A percentile compares a stretch with the other conserved stretches of the same genome.
Conservation (phyloP, 2,329 filamentous ascomycete genomes). For the Arthrobotrys conoides region DNA sequence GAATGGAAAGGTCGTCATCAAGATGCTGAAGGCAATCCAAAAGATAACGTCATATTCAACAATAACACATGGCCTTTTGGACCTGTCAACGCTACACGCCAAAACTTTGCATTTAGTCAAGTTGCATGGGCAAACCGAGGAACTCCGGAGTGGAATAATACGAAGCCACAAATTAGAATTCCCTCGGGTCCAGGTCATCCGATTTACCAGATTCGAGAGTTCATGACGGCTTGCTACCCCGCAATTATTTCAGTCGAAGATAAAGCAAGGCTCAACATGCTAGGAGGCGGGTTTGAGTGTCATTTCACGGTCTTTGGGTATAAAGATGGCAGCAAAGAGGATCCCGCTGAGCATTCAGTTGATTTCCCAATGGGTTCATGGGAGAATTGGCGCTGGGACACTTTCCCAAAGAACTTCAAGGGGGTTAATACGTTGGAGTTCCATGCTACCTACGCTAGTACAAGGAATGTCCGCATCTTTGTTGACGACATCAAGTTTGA, state of each 20-base stretch:
- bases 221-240: slow-evolving; percentile 32
- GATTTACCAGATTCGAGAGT: slow-evolving; percentile 6
- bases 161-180: slow-evolving; percentile 10
- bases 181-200: slow-evolving; percentile 6
- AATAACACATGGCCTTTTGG: slow-evolving; percentile 31
- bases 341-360: slow-evolving; percentile 38
- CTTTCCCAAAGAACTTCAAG: slow-evolving; percentile 41
- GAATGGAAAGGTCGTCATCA: slow-evolving; percentile 46
- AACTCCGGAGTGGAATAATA: slow-evolving; percentile 15
- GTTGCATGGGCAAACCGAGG: slow-evolving; percentile 32
- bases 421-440: slow-evolving; percentile 45
- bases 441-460: slow-evolving; percentile 43
- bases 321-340: slow-evolving; percentile 18
- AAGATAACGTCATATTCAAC: slow-evolving; percentile 11
- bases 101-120: slow-evolving; percentile 40
- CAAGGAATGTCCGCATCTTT: slow-evolving; percentile 37
- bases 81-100: slow-evolving; percentile 15
- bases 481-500: slow-evolving; percentile 40
- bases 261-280: slow-evolving; percentile 4
- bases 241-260: neutral
- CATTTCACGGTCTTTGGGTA: slow-evolving; percentile 47
- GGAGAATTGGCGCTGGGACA: slow-evolving; percentile 17
- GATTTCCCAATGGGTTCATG: slow-evolving; percentile 12
- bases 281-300: slow-evolving; percentile 30
- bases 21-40: slow-evolving; percentile 36